Evolutionary conservation across 2,329 filamentous ascomycete genomes (phyloP), one percentile per base, ranked within the genome.

Genomic region (Pseudopithomyces chartarum): DNA sequence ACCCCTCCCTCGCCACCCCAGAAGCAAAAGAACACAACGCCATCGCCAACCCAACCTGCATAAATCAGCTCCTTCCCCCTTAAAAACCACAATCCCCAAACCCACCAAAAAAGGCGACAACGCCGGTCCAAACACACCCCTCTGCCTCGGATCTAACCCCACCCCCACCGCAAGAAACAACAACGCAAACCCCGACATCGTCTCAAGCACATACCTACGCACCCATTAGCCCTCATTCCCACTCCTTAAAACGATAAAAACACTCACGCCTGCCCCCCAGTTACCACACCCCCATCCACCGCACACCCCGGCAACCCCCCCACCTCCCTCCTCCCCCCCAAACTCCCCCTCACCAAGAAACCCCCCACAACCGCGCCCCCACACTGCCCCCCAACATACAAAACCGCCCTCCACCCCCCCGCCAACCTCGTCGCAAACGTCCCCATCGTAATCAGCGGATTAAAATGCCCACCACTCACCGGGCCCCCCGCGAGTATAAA

Each of bases 61-160:
- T 12, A 12, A 23, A 36, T 46, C 43, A 46, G 11, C n/a, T 43
- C 2, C 6, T 12, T 13, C 11, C 12, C 3, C 34, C 5, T n/a
- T 38, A 38, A 3, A 13, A 38, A 19, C 15, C 26, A 29, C 12
- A 13, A 17, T 17, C 44, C 6, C 13, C 39, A 34, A 20, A 1
- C 26, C 81, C 79, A 84, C 81, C 10, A 85, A 69, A 26, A 82
- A 73, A 0, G 82, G 82, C 0, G 78, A 78, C 1, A 83, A 67
- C 0, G 81, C 78, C 5, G 80, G 81, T 0, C 82, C 82, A 60
- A 82, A 83, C 3, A 82, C 66, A 17, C 77, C 69, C 1, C 75
- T 75, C 61, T 85, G 82, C 2, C 82, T 71, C 2, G 83, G 83
- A 64, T 85, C 83, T 4, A 85, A 71, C 15, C 81, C 82, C 11